Percentiles rank a stretch among this genome's conserved stretches.
phyloP scores from a whole-genome alignment of 176 grass and related monocot species.

The Cenchrus fungigraminus region DNA sequence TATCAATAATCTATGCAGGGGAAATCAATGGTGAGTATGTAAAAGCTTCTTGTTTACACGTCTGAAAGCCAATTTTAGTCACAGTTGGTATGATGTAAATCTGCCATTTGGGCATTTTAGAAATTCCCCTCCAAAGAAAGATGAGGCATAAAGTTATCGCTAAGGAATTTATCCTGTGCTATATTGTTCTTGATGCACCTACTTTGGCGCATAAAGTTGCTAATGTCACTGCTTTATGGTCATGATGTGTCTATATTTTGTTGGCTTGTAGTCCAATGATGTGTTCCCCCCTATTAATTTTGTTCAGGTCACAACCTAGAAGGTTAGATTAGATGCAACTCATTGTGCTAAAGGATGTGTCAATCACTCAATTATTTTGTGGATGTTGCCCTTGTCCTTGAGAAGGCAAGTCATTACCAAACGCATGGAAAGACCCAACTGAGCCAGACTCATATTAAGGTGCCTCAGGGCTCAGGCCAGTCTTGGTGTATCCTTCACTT shows the following conservation, averaged over 20 bases:
- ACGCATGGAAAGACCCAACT: background rate
- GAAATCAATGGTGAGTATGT: conserved; percentile 24
- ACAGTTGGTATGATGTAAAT: conserved; percentile 39
- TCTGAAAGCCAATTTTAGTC: conserved; percentile 38
- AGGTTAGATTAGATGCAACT: conserved; percentile 38
- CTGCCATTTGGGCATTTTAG: conserved; percentile 31
- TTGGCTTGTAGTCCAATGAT: conserved; percentile 46
- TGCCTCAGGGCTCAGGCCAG: background rate
- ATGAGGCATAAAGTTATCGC: conserved; percentile 37
- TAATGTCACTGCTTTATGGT: conserved; percentile 49
- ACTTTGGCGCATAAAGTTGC: conserved; percentile 42
- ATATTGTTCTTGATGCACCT: conserved; percentile 44
- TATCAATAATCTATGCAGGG: background rate
- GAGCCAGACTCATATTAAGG: conserved; percentile 7
- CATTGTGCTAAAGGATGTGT: background rate
- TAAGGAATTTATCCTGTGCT: conserved; percentile 51
- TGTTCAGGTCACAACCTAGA: conserved; percentile 21
- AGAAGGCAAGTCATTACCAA: conserved; percentile 23
- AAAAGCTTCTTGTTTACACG: conserved; percentile 37
- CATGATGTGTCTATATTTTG: conserved; percentile 49
- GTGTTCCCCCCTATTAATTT: conserved; percentile 31
- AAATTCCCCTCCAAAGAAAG: conserved; percentile 45
- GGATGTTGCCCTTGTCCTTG: conserved; percentile 25
- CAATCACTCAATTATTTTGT: conserved; percentile 20
- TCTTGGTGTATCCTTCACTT: conserved; percentile 20